Evolutionary conservation across 352 stramenopile genomes (phyloP), one percentile per base, ranked within the genome.

Genomic region (Globisporangium paddicum): DNA sequence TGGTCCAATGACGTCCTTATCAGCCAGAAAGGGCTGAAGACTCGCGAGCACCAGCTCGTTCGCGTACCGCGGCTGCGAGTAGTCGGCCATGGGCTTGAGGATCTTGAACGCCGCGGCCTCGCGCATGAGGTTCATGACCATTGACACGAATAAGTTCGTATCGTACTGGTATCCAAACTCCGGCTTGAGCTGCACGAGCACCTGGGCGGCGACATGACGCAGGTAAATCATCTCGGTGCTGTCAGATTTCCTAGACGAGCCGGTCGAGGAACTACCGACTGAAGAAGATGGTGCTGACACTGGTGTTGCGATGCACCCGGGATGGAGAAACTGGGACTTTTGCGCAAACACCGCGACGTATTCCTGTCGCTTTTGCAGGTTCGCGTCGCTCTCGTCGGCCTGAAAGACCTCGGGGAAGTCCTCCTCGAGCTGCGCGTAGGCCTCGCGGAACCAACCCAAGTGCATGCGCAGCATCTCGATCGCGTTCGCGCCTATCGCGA

Each of bases 361-460:
- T 62, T 80, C 68, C 55, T 93, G 81, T 2, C 81, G 67, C 35
- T 75, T 73, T 21, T 62, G 56, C 32, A 90, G 66, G 46, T 79
- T 80, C 28, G 54, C 72, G 51, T 87, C 76, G 54, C 63, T 78
- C 34, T 79, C 71, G 16, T 87, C 72, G 57, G 60, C 72, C 38
- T 74, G 51, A 65, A 93, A 93, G 7, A 78, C 66, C 1, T 60
- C 60, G 35, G 83, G 83, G 26, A 79, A 75, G 32, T 87, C 71
- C 41, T 89, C 79, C 0, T 75, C 70, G 16, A 91, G 59, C 54
- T 86, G 71, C 40, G 77, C 83, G 42, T 86, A 93, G 11, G 76
- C 71, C 63, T 93, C 83, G 18, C 83, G 73, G 64, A 93, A 93
- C 83, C 83, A 93, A 7, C 76, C 79, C 34, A 93, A 63, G 57